Evolutionary conservation across 192 early-diverging fungal genomes (phyloP), one percentile per base, ranked within the genome.

Genomic region (Geranomyces variabilis): DNA sequence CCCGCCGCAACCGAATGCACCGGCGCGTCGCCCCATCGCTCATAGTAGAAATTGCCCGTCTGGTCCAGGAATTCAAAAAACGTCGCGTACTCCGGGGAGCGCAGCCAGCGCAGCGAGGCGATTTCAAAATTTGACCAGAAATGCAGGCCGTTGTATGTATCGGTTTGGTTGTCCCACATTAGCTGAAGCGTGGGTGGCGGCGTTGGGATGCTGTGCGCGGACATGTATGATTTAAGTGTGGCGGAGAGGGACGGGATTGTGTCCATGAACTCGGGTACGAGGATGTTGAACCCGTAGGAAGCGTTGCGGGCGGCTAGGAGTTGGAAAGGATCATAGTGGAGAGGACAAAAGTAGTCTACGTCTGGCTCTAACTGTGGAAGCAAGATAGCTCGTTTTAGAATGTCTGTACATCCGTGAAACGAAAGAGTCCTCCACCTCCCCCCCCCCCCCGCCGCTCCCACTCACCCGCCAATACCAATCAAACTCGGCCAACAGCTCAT

Each of bases 21-120:
- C 3, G 91, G 89, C 1, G 90, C 91, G 79, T 92, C 90, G 0
- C 90, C 88, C 90, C 90, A 91, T 3, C 90, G 51, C 56, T 69
- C 63, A 66, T 95, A 95, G 71, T 93, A 95, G 83, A 93, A 94
- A 13, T 93, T 93, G 29, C 93, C 93, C 8, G 83, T 69, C 57
- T 83, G 70, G 64, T 95, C 93, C 33, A 95, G 75, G 36, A 87
- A 83, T 24, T 84, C 71, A 63, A 93, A 94, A 34, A 81, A 88
- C 30, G 80, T 80, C 17, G 79, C 77, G 71, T 93, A 93, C 0
- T 77, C 82, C 19, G 84, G 74, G 53, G 83, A 86, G 51, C 89
- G 77, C 57, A 87, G 89, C 66, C 93, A 88, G 15, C 85, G 81
- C 65, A 92, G 73, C 63, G 88, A 80, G 34, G 81, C 91, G 63